Conservation (phyloP, 2,329 filamentous ascomycete species). For the Trichoderma afroharzianum region DNA sequence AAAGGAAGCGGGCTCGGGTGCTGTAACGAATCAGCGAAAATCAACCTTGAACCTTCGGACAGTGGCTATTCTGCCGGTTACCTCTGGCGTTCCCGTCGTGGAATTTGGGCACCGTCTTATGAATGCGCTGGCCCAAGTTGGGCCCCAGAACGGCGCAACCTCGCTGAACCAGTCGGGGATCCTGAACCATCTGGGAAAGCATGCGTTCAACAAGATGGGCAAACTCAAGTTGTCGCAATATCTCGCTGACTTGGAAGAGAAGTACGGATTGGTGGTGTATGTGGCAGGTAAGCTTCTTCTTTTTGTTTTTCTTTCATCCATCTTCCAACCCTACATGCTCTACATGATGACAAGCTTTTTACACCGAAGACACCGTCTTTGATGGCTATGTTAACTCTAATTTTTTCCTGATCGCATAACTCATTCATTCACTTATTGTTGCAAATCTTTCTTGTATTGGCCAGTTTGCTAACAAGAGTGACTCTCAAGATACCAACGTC, state of each 20-base stretch:
- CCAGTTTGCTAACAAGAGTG: constrained; percentile 29
- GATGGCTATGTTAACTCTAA: constrained; percentile 61
- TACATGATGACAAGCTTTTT: constrained; percentile 51
- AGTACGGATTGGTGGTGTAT: constrained; percentile 92
- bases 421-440: neutral
- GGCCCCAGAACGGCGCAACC: constrained; percentile 83
- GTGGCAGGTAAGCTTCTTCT: constrained; percentile 62
- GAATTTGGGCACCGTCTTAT: constrained; percentile 90
- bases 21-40: constrained; percentile 55
- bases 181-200: constrained; percentile 87
- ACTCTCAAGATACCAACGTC: constrained; percentile 74
- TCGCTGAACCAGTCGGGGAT: constrained; percentile 92
- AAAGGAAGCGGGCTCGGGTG: constrained; percentile 60
- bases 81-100: constrained; percentile 84
- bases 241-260: constrained; percentile 92
- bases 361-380: constrained; percentile 48
- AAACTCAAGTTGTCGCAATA: constrained; percentile 96
- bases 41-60: constrained; percentile 91
- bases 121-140: constrained; percentile 84
- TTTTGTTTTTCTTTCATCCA: neutral
- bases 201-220: constrained; percentile 96
- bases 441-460: neutral
- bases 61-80: constrained; percentile 87
- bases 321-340: neutral
- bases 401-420: constrained; percentile 59